Percentiles rank a stretch among this genome's conserved stretches.
Evolutionary conservation across 2,329 filamentous ascomycete species (phyloP).

Genomic region (Byssochlamys sp.): DNA sequence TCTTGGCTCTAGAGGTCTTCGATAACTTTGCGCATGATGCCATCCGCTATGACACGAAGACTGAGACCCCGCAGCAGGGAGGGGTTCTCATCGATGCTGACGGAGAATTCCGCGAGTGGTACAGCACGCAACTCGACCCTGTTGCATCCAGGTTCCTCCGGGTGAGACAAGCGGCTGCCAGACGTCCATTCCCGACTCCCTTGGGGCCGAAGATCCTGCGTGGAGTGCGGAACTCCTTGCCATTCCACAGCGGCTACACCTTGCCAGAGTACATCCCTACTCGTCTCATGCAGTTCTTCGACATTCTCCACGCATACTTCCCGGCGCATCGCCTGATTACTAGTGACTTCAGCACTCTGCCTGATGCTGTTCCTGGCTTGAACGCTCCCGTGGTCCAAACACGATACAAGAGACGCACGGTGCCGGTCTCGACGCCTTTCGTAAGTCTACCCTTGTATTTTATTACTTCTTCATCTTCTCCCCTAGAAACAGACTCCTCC

Average conservation of each 20-base stretch:
- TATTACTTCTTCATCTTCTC: no score
- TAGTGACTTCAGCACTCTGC: conserved; percentile 80
- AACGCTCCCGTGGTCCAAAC: conserved; percentile 97
- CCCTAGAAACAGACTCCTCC: background rate
- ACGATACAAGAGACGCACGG: conserved; percentile 72
- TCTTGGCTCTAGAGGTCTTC: conserved; percentile 94
- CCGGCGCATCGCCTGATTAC: conserved; percentile 80
- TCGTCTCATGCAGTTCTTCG: conserved; percentile 91
- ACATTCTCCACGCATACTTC: conserved; percentile 77
- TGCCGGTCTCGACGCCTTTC: conserved; percentile 80
- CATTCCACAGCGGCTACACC: conserved; percentile 67
- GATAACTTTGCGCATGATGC: conserved; percentile 96
- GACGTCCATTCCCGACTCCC: conserved; percentile 34
- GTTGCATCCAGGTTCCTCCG: conserved; percentile 72
- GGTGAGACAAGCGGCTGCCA: conserved; percentile 65
- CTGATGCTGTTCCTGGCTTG: conserved; percentile 70
- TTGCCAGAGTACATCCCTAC: conserved; percentile 89
- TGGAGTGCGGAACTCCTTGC: conserved; percentile 53
- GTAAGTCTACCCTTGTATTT: conserved; percentile 45
- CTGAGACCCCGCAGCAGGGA: conserved; percentile 75
- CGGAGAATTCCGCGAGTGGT: conserved; percentile 94
- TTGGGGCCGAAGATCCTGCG: conserved; percentile 46
- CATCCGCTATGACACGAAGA: conserved; percentile 76
- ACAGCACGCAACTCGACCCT: conserved; percentile 69
- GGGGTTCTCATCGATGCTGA: conserved; percentile 73